A percentile compares a stretch with the other conserved stretches of the same genome.
These are phyloP conservation scores for Aspergillus saccharolyticus DNA, from an alignment of 495 filamentous ascomycete species.

Conservation along the genomic window DNA sequence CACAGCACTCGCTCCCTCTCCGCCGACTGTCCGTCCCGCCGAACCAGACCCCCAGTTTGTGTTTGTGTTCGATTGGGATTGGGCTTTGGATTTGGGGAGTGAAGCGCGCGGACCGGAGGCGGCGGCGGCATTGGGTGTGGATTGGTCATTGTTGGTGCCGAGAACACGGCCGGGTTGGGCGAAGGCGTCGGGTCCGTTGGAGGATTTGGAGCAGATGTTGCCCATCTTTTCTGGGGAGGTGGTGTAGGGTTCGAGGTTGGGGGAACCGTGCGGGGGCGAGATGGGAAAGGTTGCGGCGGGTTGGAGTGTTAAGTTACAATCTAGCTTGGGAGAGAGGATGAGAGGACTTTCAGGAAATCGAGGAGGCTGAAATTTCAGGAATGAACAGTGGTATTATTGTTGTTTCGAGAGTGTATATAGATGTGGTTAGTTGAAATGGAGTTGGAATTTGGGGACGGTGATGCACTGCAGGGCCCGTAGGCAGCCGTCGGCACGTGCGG, in stretches of 20 bases:
- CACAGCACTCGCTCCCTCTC: constrained; percentile 16
- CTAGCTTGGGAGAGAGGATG: no score
- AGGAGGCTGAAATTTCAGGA: no score
- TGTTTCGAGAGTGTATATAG: no score
- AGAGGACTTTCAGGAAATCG: no score
- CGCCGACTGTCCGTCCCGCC: constrained; percentile 54
- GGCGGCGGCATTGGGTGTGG: constrained; percentile 9
- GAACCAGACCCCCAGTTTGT: constrained; percentile 17
- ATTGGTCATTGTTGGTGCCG: constrained; percentile 37
- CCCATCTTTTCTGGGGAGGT: constrained; percentile 44
- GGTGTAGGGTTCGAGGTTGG: not conserved
- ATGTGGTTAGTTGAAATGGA: no score
- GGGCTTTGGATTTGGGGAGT: constrained; percentile 40
- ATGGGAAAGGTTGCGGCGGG: no score
- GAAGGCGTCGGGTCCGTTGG: constrained; percentile 52
- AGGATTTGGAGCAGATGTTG: constrained; percentile 64
- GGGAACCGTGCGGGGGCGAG: not conserved
- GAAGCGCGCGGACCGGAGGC: constrained; percentile 28
- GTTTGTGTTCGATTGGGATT: no score
- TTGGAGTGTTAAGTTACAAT: no score
- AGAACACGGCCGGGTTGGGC: constrained; percentile 60
- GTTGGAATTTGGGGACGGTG: not conserved
- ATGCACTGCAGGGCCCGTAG: not conserved
- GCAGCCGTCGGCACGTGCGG: not conserved
- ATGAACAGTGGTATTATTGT: no score